Conservation (phyloP, 2,329 filamentous ascomycete species). For the Lachnum nothofagi region DNA sequence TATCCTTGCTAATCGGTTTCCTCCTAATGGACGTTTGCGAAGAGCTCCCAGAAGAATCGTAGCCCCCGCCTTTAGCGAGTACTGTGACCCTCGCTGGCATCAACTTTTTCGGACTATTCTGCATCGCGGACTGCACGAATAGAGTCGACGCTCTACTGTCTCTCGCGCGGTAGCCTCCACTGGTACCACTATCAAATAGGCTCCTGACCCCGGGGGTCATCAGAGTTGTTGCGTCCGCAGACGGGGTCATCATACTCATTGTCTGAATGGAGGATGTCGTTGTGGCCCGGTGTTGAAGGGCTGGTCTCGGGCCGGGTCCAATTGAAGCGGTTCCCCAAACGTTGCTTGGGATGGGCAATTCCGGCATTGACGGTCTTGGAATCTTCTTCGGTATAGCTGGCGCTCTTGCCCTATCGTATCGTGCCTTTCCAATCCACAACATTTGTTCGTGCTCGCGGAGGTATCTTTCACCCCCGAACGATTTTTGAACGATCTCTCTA, state of each 20-base stretch:
- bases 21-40: conserved; percentile 2
- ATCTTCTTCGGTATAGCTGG: neutral
- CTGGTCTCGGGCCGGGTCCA: neutral
- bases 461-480: conserved; percentile 55
- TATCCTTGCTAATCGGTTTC: conserved; percentile 6
- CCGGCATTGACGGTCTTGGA: neutral
- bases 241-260: conserved; percentile 13
- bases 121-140: neutral
- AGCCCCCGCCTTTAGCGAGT: conserved; percentile 2
- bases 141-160: conserved; percentile 14
- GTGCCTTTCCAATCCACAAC: conserved; percentile 43
- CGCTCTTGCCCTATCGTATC: conserved; percentile 20
- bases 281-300: neutral
- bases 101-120: conserved; percentile 8
- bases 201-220: conserved; percentile 13
- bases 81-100: conserved; percentile 10
- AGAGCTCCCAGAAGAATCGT: conserved; percentile 2
- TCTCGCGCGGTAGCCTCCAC: conserved; percentile 3
- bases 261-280: conserved; percentile 13
- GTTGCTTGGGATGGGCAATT: conserved; percentile 11
- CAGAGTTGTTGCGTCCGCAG: conserved; percentile 11
- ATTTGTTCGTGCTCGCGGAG: conserved; percentile 59
- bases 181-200: conserved; percentile 12
- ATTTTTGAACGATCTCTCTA: conserved; percentile 53
- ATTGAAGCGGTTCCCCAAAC: conserved; percentile 6